Evolutionary conservation across 2,329 filamentous ascomycete genomes (phyloP).

Genomic region (Cyphellophora attinorum): DNA sequence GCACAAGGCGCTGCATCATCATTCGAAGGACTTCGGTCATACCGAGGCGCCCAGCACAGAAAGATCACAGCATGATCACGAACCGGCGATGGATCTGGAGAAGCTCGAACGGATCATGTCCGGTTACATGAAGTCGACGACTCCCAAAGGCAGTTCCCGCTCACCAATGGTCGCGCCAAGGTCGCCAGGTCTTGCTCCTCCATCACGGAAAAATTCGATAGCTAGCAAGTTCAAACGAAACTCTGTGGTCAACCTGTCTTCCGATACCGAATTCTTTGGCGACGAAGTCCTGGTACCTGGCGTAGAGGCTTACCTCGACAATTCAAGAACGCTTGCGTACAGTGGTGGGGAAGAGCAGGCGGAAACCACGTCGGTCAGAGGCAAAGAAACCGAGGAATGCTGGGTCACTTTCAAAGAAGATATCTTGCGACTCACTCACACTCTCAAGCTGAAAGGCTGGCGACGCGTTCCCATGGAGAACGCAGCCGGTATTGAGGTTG

Average conservation of each 20-base stretch:
- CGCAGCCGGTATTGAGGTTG: conserved; percentile 33
- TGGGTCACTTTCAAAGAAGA: conserved; percentile 89
- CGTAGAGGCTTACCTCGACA: conserved; percentile 79
- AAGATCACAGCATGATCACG: neutral
- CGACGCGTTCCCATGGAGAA: conserved; percentile 56
- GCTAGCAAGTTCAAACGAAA: conserved; percentile 30
- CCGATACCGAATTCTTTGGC: conserved; percentile 68
- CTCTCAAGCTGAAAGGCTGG: conserved; percentile 85
- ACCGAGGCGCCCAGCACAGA: neutral
- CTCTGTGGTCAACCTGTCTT: conserved; percentile 49
- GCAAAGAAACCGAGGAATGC: conserved; percentile 60
- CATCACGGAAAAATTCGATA: conserved; percentile 31
- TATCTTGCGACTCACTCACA: conserved; percentile 81
- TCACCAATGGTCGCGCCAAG: conserved; percentile 5
- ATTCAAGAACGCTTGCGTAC: conserved; percentile 78
- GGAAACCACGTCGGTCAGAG: conserved; percentile 48
- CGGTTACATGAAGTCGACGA: conserved; percentile 27
- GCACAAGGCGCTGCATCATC: conserved; percentile 36
- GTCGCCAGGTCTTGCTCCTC: conserved; percentile 23
- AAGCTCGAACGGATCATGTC: conserved; percentile 63
- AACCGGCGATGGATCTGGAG: conserved; percentile 43
- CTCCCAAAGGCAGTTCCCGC: conserved; percentile 12
- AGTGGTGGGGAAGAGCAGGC: conserved; percentile 43
- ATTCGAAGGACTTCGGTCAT: neutral
- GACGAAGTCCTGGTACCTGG: conserved; percentile 81